Evolutionary conservation across 1,284 basidiomycete genomes (phyloP), one percentile per base, ranked within the genome.

Genomic region (Cryptococcus wingfieldii): DNA sequence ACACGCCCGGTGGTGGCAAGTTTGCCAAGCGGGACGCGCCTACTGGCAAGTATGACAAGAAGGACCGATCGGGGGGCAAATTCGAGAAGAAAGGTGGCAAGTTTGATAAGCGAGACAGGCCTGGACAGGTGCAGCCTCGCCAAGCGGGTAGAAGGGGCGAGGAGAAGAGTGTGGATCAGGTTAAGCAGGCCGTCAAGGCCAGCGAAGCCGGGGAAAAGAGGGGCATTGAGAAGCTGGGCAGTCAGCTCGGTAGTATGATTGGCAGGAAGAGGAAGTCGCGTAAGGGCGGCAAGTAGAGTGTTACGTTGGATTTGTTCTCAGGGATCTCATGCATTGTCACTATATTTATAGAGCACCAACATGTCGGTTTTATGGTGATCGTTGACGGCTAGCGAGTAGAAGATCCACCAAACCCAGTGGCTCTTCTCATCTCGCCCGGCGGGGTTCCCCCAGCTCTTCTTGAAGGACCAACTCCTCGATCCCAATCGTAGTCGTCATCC

Each of bases 191-290:
- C n/a, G 34, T 34, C 51, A 43, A 42, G 4, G 51, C 38, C 4
- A 34, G 53, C 10, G 50, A 45, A 23, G 50, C 39, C 8, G 54
- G 53, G 28, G 72, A 69, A 58, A 69, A 69, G 69, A 64, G 59
- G 41, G 72, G 76, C 37, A 58, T 73, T 27, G 72, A 77, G 60
- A 72, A 75, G 54, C 51, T 74, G 25, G 77, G 75, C 9, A 51
- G 61, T 25, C 63, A 72, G n/a, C 59, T 78, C 16, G 77, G 77
- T 23, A 67, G 68, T 28, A 34, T 78, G 59, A 78, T 78, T 50
- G 77, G 77, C 8, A 63, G 76, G 46, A 78, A 78, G 70, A 64
- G 77, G 48, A 72, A 72, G 59, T 63, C 65, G 66, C 54, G 74
- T 10, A 71, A 68, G 62, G 67, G 63, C 14, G 65, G 66, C 38